A percentile compares a stretch with the other conserved stretches of the same genome.
Conservation (phyloP, 805 yeast species). For the Metschnikowia shivogae region DNA sequence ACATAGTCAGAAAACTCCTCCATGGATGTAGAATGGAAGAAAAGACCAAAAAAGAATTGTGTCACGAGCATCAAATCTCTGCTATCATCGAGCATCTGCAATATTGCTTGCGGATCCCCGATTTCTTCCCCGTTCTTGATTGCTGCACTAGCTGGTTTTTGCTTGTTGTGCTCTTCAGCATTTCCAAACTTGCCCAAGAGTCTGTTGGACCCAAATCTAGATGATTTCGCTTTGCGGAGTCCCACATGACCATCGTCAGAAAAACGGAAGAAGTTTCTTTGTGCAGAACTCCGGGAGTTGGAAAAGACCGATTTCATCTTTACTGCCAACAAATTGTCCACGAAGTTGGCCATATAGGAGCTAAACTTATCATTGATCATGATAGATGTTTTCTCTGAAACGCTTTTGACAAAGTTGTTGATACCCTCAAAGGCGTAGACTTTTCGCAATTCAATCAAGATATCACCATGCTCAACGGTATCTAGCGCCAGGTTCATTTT, state of each 20-base stretch:
- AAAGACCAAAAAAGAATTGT: conserved; percentile 36
- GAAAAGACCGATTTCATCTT: conserved; percentile 18
- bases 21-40: conserved; percentile 38
- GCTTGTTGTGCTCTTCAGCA: conserved; percentile 8
- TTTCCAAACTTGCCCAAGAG: conserved; percentile 11
- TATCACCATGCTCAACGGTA: conserved; percentile 19
- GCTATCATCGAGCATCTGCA: conserved; percentile 35
- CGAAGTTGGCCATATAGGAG: conserved; percentile 22
- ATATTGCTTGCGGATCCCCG: conserved; percentile 30
- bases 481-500: conserved; percentile 29
- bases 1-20: conserved; percentile 30
- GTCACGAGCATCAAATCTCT: conserved; percentile 32
- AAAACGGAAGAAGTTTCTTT: background rate
- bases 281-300: background rate
- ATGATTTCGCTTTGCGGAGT: conserved; percentile 12
- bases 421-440: conserved; percentile 30
- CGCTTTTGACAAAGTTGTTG: conserved; percentile 49
- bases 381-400: conserved; percentile 45
- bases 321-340: conserved; percentile 23
- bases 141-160: conserved; percentile 6
- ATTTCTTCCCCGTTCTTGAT: conserved; percentile 18
- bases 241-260: conserved; percentile 8
- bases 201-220: conserved; percentile 18
- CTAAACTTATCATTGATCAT: conserved; percentile 45
- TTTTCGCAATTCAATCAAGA: conserved; percentile 26